Base-by-base conservation (phyloP, 1,139 yeast species). In the Taphrina wiesneri region DNA sequence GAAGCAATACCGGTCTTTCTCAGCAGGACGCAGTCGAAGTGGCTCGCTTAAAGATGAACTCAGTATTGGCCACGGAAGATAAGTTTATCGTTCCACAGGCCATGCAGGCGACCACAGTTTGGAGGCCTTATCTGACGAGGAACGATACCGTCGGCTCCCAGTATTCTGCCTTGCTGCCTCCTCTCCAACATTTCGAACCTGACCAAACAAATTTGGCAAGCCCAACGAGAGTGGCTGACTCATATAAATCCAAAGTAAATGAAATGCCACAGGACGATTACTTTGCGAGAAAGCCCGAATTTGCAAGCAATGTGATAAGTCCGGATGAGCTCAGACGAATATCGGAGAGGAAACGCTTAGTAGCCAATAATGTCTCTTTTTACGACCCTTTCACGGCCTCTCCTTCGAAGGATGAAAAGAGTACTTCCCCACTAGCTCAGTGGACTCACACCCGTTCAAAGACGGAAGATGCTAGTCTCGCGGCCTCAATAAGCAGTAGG, bases 331-430 rank as follows among this genome's bases (percentile, higher is more conserved):
- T 26, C 23, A 21, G 17, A 7, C 23, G 45, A 17, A 19, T 32
- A 13, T 30, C 45, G 13, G 63, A 59, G n/a, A 51, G 63, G 23
- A 51, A 30, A 25, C 32, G 43, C 32, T 25, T 60, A 9, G 56
- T 47, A 30, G 21, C 57, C 41, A 60, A 60, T 21, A 53, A 60
- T 17, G 47, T 60, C 28, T n/a, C 64, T 3, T 60, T 60, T 47
- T 51, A 39, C 26, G 64, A 60, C 34, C 64, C 64, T 13, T 59
- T 59, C 36, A 56, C 53, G 15, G 34, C 19, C 3, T 2, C 54
- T 2, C 51, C 30, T n/a, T 28, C 51, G 13, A 39, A n/a, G n/a
- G 17, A n/a, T n/a, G 43, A 13, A 39, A 13, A 26, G 11, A 17
- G 23, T 13, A 26, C 21, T 6, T 49, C 54, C 2, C 34, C 36